These are phyloP conservation scores for Candida nanaspora DNA, from an alignment of 805 yeast species.

Conservation along the genomic window DNA sequence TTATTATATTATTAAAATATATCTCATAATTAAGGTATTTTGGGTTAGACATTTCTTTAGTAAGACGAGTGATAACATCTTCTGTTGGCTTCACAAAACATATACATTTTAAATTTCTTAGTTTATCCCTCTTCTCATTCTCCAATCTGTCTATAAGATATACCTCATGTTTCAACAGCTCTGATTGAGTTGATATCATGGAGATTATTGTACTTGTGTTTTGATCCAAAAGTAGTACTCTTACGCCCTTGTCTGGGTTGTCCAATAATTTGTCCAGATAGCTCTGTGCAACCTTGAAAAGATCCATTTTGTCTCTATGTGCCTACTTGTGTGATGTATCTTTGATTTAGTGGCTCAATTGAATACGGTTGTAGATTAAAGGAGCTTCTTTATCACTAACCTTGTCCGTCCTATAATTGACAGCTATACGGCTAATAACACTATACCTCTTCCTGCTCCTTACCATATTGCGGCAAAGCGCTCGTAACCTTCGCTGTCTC, in stretches of 20 bases:
- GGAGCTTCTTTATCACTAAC: too few species aligned
- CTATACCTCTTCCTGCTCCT: conserved; percentile 1
- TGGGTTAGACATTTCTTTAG: conserved; percentile 68
- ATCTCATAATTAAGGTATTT: conserved; percentile 73
- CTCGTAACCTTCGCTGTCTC: neutral
- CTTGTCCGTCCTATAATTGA: too few species aligned
- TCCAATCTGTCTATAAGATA: conserved; percentile 71
- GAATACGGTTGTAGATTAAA: too few species aligned
- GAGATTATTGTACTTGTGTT: conserved; percentile 80
- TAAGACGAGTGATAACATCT: conserved; percentile 51
- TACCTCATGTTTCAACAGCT: conserved; percentile 73
- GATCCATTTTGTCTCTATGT: conserved; percentile 29
- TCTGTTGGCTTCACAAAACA: conserved; percentile 71
- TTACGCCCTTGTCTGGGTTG: conserved; percentile 32
- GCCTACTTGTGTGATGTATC: neutral
- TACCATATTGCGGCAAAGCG: neutral
- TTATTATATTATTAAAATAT: conserved; percentile 68
- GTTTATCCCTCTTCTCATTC: conserved; percentile 51
- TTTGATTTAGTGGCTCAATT: too few species aligned
- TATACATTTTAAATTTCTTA: conserved; percentile 77
- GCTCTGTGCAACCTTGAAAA: conserved; percentile 37
- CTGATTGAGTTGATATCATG: conserved; percentile 84
- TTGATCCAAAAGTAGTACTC: conserved; percentile 72
- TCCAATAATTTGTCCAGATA: conserved; percentile 33
- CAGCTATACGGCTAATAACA: too few species aligned